A percentile compares a stretch with the other conserved stretches of the same genome.
These are phyloP conservation scores for Aureobasidium sp. DNA, from an alignment of 2,329 filamentous ascomycete genomes.

Conservation along the genomic window DNA sequence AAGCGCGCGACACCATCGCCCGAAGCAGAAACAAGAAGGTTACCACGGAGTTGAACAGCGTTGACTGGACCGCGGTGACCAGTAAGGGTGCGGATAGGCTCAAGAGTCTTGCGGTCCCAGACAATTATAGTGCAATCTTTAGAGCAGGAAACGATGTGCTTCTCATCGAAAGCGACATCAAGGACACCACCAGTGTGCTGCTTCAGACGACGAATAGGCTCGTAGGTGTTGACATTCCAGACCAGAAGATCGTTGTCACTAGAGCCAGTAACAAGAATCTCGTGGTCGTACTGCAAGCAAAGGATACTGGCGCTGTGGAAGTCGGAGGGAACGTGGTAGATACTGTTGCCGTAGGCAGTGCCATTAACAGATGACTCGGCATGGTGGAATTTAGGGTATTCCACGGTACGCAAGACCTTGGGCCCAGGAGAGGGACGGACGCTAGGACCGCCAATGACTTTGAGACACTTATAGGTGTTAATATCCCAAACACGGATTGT, in stretches of 20 bases:
- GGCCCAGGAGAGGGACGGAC: conserved; percentile 46
- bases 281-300: conserved; percentile 88
- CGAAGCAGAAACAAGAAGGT: conserved; percentile 86
- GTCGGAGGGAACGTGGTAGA: conserved; percentile 40
- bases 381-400: conserved; percentile 33
- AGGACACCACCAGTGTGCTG: conserved; percentile 84
- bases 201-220: conserved; percentile 68
- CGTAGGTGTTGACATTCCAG: conserved; percentile 77
- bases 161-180: conserved; percentile 86
- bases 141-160: conserved; percentile 92
- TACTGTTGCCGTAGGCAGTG: conserved; percentile 38
- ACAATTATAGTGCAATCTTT: conserved; percentile 93
- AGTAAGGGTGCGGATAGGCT: conserved; percentile 67
- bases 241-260: conserved; percentile 89
- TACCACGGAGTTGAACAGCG: conserved; percentile 88
- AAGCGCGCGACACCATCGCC: conserved; percentile 90
- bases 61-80: conserved; percentile 93
- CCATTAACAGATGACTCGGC: conserved; percentile 41
- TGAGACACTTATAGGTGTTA: conserved; percentile 74
- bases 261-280: conserved; percentile 89
- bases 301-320: conserved; percentile 91
- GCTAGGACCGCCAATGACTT: conserved; percentile 74
- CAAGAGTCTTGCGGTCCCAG: conserved; percentile 79
- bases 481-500: conserved; percentile 97
- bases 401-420: conserved; percentile 37